These are phyloP conservation scores for Nosema granulosis DNA, from an alignment of 371 early-diverging fungal species.

Conservation along the genomic window DNA sequence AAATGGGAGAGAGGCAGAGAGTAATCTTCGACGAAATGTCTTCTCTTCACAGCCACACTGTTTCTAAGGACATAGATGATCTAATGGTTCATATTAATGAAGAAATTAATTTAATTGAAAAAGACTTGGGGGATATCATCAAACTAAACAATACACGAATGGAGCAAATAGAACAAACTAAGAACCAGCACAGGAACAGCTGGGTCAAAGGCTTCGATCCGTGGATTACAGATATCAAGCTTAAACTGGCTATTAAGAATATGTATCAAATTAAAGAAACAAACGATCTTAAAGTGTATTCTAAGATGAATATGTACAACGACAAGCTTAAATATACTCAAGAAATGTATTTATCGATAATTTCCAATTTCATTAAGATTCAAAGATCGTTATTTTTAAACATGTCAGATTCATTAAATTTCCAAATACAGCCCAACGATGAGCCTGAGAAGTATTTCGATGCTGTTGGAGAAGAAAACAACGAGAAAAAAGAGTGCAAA, in stretches of 20 bases:
- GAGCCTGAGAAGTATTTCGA: conserved; percentile 42
- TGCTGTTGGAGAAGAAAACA: conserved; percentile 10
- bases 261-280: conserved; percentile 27
- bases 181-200: conserved; percentile 27
- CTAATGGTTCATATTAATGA: conserved; percentile 29
- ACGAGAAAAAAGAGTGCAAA: conserved; percentile 35
- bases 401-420: conserved; percentile 6
- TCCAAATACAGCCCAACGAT: neutral
- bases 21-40: conserved; percentile 32
- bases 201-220: conserved; percentile 49
- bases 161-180: conserved; percentile 22
- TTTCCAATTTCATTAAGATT: conserved; percentile 12
- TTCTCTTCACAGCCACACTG: neutral
- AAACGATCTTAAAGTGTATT: neutral
- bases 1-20: conserved; percentile 37
- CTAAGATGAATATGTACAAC: conserved; percentile 12
- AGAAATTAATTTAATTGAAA: conserved; percentile 28
- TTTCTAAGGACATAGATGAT: conserved; percentile 42
- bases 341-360: conserved; percentile 4
- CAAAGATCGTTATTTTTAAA: conserved; percentile 34
- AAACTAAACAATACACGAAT: conserved; percentile 8
- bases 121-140: conserved; percentile 13
- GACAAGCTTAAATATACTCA: neutral
- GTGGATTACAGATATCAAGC: conserved; percentile 46
- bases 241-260: conserved; percentile 50